phyloP scores from a whole-genome alignment of 495 filamentous ascomycete species.

The Neurospora sp. region DNA sequence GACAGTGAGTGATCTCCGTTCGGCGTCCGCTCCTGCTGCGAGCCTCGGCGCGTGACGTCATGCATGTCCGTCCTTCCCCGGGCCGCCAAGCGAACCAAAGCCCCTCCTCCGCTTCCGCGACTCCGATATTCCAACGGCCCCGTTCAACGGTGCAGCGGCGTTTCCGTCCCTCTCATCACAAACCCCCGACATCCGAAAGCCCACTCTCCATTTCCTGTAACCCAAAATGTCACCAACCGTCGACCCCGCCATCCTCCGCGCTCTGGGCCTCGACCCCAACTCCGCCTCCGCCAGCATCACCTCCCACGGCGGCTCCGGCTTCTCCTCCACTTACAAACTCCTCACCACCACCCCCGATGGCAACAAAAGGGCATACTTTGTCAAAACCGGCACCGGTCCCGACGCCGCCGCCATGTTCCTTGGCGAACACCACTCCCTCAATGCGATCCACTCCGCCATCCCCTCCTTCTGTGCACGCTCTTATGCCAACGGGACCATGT shows the following conservation, averaged over 20 bases:
- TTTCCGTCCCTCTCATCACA: not conserved
- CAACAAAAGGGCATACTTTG: constrained; percentile 56
- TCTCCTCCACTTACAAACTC: constrained; percentile 64
- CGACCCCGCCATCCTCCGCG: constrained; percentile 50
- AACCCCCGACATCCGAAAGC: not conserved
- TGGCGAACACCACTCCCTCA: constrained; percentile 77
- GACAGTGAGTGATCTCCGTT: not conserved
- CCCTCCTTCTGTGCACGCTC: constrained; percentile 66
- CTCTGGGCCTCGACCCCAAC: constrained; percentile 44
- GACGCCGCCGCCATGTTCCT: constrained; percentile 68
- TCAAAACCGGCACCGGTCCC: constrained; percentile 63
- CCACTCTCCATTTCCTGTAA: not conserved
- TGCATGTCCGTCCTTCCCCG: not conserved
- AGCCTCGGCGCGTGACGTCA: not conserved
- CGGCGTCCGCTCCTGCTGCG: not conserved
- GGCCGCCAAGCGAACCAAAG: not conserved
- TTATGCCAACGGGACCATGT: constrained; percentile 56
- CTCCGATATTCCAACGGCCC: not conserved
- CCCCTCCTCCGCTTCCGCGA: not conserved
- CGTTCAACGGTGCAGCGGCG: not conserved
- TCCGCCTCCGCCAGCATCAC: constrained; percentile 43
- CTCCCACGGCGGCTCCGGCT: constrained; percentile 60
- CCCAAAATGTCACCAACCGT: constrained; percentile 30
- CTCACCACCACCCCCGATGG: constrained; percentile 38
- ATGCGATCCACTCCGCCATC: constrained; percentile 61